Base-by-base conservation (phyloP, 805 yeast genomes). In the Cyberlindnera maclurae region DNA sequence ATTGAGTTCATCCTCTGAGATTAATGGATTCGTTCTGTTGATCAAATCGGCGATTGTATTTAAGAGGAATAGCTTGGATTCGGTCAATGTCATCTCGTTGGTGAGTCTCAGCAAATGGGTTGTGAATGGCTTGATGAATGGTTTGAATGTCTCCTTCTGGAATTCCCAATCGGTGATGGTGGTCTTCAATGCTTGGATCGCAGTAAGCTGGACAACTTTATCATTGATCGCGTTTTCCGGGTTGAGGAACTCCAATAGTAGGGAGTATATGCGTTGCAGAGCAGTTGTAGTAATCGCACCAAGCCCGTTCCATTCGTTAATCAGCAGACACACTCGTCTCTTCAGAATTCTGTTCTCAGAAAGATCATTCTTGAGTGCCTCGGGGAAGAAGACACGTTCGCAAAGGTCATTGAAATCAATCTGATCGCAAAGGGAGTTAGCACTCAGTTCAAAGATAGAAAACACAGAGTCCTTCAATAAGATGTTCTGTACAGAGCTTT, bases 91-190 rank as follows among this genome's bases (percentile, higher is more conserved):
- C 41, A 81, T 67, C 6, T 64, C 63, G 7, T 67, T 62, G 29
- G 87, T 53, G 15, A 83, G 52, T 8, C 58, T 58, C 26, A 87
- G 56, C 12, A 79, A 54, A n/a, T 69, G 57, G 3, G 60, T 49
- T 10, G 83, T 69, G 30, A 73, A 71, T 1, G 66, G 67, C 22
- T 73, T 69, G 38, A 83, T 63, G 52, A 63, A 88, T 1, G 90
- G 86, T 45, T 72, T 62, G 51, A 93, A 86, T 24, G 67, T 77
- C 12, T 62, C 65, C 43, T 84, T 80, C 29, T 77, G 69, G 58
- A 90, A 89, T 43, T 84, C 89, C 85, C 94, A 86, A 51, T 88
- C 96, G 44, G 86, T 89, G 26, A 90, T 67, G 35, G 84, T 68
- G 22, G 75, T 69, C 42, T 78, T 71, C 15, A 89, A 61, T 0